Base-by-base conservation (phyloP, 768 basidiomycete genomes). In the Trametes coccinea region DNA sequence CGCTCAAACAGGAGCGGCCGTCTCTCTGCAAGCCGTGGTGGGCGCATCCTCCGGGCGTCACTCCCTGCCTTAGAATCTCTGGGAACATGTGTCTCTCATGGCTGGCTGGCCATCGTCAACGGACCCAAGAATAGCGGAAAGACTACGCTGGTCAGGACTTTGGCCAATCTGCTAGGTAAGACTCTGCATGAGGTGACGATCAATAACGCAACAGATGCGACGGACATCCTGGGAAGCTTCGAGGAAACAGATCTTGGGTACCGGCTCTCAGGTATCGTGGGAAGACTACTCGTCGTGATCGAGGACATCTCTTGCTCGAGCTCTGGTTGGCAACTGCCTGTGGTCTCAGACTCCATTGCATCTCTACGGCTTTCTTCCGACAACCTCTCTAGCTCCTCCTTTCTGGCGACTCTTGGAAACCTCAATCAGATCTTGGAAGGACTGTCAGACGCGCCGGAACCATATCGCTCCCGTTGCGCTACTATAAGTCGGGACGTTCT, bases 181-280 rank as follows among this genome's bases (percentile, higher is more conserved):
- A 47, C 72, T 27, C 80, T 98, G 1, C 79, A 79, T 22, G 92
- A 93, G 72, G 81, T 97, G 49, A 79, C 85, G 16, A 78, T 98
- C 70, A 95, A 91, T 72, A 88, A 83, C 60, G 88, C 92, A 6
- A 94, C 92, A 2, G 97, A 99, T 72, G 92, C 95, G 1, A 87
- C 88, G 73, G 97, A 99, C 74, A 87, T 99, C 37, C 77, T 99
- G 46, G 97, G 97, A 37, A 90, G 92, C 72, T 98, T 98, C 70
- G 97, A 99, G 74, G 96, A 98, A 75, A 85, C 89, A 30, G 90
- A 94, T 71, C 56, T 71, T 40, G 74, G 73, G n/a, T 75, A 77
- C 39, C 80, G 79, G 31, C 53, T 70, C 44, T 55, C 74, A 9
- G 68, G 70, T 16, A 59, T 82, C 9, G 69, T 83, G 10, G 75